Base-by-base conservation (phyloP, 208 protist species). In the Vickermania spadyakhi region DNA sequence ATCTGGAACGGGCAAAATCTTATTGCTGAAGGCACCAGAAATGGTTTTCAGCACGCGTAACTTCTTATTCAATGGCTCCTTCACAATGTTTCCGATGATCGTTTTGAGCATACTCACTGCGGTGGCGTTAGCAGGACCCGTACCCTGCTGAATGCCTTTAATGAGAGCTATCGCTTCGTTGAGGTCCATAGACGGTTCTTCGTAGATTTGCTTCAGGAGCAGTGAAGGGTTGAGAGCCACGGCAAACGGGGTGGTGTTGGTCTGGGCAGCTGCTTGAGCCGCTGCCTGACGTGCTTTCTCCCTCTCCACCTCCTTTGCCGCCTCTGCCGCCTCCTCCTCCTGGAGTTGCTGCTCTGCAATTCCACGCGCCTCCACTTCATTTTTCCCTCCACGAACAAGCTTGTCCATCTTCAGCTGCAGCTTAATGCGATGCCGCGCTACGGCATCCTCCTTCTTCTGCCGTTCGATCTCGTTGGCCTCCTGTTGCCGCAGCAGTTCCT, bases 391-490 rank as follows among this genome's bases (percentile, higher is more conserved):
- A 11, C 87, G 83, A 52, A 69, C 71, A 26, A 82, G 76, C n/a
- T 75, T 75, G 66, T 94, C 87, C 1, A 73, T 72, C 0, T 72
- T 52, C n/a, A 94, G 72, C 52, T 90, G 77, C 1, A 91, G 65
- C 42, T 81, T 76, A 5, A 94, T 64, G 28, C 74, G 68, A 3
- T 77, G 70, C 27, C 72, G 60, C 1, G 84, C 87, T 42, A 70
- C 68, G 21, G 68, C 62, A 57, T 89, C 79, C 4, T 66, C 80
- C 11, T 73, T 68, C 60, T 84, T 86, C 53, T 89, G 65, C 3
- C 78, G 67, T 28, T 56, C 60, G 21, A 68, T 69, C 58, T 78
- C 79, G 3, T 74, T 70, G 23, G 75, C 23, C 29, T 89, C 75
- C 28, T 69, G 56, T 62, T 89, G 63, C 21, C 72, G 60, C 25